Conservation (phyloP, 23 red algal species). For the Gracilariopsis chorda region DNA sequence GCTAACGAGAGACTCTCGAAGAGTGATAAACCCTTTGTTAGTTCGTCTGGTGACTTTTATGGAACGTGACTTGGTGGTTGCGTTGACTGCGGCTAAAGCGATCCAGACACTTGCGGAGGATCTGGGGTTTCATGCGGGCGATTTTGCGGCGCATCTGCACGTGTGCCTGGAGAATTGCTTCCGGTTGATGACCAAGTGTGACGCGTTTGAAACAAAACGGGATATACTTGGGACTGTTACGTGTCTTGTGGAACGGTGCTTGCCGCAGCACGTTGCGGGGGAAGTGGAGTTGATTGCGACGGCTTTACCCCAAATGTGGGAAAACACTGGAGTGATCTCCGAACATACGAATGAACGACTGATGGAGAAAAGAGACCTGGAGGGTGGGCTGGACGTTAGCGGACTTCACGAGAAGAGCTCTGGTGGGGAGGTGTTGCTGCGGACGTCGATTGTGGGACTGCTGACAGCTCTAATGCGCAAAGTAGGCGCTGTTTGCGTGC, state of each 20-base stretch:
- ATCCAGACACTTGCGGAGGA: constrained; percentile 56
- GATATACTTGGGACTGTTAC: constrained; percentile 42
- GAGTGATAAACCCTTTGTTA: constrained; percentile 15
- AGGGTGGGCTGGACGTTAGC: neutral
- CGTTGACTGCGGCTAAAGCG: constrained; percentile 54
- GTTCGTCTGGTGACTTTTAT: constrained; percentile 18
- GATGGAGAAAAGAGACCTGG: neutral
- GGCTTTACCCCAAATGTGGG: constrained; percentile 50
- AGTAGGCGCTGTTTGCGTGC: constrained; percentile 4
- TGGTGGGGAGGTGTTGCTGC: constrained; percentile 36
- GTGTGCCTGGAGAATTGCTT: constrained; percentile 23
- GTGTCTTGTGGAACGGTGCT: constrained; percentile 10
- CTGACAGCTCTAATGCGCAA: constrained; percentile 38
- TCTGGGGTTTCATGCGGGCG: constrained; percentile 37
- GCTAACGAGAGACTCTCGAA: constrained; percentile 41
- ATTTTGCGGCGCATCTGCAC: constrained; percentile 44
- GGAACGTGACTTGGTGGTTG: constrained; percentile 41
- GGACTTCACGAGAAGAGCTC: neutral
- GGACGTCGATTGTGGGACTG: constrained; percentile 27
- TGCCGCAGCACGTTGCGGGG: neutral
- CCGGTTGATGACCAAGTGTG: neutral
- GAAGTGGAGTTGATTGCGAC: constrained; percentile 9
- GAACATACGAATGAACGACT: neutral
- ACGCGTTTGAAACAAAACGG: constrained; percentile 51
- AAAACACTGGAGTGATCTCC: neutral